A percentile compares a stretch with the other conserved stretches of the same genome.
Evolutionary conservation across 2,329 filamentous ascomycete genomes (phyloP).

Genomic region (Colletotrichum sp.): DNA sequence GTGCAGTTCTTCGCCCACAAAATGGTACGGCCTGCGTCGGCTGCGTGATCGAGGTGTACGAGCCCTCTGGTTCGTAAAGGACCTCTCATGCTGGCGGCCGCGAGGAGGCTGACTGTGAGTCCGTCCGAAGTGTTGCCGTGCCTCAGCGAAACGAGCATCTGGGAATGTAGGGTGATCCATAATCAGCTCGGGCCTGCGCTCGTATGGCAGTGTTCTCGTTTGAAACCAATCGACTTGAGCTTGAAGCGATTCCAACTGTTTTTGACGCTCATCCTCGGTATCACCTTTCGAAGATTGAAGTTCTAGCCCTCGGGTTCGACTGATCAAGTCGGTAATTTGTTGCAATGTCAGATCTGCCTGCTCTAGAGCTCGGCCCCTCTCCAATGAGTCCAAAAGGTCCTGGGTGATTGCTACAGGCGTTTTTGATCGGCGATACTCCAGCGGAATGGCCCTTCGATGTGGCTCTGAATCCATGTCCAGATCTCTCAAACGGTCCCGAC

Average conservation of each 20-base stretch:
- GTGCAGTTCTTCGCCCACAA: neutral
- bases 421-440: neutral
- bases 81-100: neutral
- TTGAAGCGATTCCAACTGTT: neutral
- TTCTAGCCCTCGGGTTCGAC: neutral
- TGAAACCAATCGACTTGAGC: neutral
- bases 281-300: neutral
- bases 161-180: neutral
- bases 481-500: neutral
- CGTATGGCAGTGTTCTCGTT: neutral
- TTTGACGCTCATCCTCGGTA: neutral
- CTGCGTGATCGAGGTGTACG: neutral
- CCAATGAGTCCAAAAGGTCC: neutral
- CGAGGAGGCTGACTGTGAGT: neutral
- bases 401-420: neutral
- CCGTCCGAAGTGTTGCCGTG: neutral
- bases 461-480: neutral
- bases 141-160: neutral
- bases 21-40: fast-evolving
- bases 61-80: neutral
- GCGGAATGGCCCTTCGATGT: neutral
- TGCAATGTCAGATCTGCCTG: neutral
- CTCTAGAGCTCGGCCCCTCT: neutral
- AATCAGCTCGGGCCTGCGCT: neutral
- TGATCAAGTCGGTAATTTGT: neutral